Evolutionary conservation across 2,329 filamentous ascomycete genomes (phyloP).

Genomic region (Penicillium sumatraense): DNA sequence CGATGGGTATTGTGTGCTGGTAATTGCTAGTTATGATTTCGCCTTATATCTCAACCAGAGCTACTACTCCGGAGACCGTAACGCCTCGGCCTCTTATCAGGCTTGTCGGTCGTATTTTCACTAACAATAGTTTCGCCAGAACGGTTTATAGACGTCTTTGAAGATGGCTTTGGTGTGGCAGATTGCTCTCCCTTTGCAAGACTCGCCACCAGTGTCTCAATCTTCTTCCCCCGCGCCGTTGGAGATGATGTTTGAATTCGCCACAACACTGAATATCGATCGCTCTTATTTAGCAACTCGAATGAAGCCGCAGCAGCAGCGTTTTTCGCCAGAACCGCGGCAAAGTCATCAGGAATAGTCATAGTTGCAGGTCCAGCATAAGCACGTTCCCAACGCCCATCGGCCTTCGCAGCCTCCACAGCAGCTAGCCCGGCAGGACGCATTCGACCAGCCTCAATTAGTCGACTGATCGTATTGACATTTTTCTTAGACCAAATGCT

Average conservation of each 20-base stretch:
- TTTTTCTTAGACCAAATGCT: constrained; percentile 67
- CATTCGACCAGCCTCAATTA: constrained; percentile 57
- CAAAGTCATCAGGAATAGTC: constrained; percentile 56
- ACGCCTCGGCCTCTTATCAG: neutral
- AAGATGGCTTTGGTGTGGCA: neutral
- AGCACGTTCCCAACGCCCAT: constrained; percentile 64
- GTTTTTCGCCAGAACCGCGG: constrained; percentile 45
- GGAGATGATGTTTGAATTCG: constrained; percentile 46
- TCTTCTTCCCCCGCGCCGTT: constrained; percentile 39
- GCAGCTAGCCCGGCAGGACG: constrained; percentile 52
- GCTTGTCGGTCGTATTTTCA: neutral
- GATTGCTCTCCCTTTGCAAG: constrained; percentile 34
- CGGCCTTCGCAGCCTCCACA: constrained; percentile 59
- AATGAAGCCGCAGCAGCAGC: constrained; percentile 35
- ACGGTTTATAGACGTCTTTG: neutral
- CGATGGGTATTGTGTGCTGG: too few species aligned
- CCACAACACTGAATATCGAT: constrained; percentile 54
- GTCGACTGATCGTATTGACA: constrained; percentile 54
- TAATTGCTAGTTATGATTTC: neutral
- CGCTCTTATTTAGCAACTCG: constrained; percentile 46
- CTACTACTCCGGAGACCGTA: neutral
- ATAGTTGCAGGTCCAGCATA: constrained; percentile 58
- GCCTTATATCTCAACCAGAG: neutral
- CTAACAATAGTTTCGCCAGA: neutral
- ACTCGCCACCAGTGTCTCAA: constrained; percentile 48